phyloP scores from a whole-genome alignment of 805 yeast species.

The Lachancea fermentati region DNA sequence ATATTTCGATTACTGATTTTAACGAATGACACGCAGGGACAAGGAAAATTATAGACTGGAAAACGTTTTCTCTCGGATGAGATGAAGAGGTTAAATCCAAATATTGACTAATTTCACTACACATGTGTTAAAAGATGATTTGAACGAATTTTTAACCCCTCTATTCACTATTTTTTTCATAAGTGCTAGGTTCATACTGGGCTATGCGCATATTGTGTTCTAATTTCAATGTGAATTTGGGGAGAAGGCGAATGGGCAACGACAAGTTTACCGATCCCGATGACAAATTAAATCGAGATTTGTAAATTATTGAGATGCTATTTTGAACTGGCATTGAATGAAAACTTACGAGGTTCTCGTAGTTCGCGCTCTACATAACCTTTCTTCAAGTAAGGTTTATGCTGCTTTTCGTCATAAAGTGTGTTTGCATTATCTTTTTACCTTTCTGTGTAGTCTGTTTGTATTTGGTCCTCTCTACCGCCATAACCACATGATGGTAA shows the following conservation, averaged over 20 bases:
- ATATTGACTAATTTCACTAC: conserved; percentile 7
- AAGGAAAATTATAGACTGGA: conserved; percentile 1
- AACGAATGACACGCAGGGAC: conserved; percentile 8
- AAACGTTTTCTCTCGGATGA: not conserved
- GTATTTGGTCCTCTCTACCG: conserved; percentile 7
- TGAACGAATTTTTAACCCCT: not conserved
- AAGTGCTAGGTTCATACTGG: not conserved
- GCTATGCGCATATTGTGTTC: not conserved
- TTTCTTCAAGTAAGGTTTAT: conserved; percentile 6
- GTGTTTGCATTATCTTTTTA: conserved; percentile 8
- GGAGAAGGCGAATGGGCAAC: not conserved
- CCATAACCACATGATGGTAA: conserved; percentile 7
- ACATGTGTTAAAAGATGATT: conserved; percentile 9
- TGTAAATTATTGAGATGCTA: no score
- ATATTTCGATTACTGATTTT: conserved; percentile 2
- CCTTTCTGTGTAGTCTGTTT: conserved; percentile 9
- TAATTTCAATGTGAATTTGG: not conserved
- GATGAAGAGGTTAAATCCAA: conserved; percentile 1
- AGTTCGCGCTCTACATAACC: not conserved
- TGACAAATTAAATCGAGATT: no score
- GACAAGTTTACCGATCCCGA: not conserved
- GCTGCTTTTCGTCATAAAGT: conserved; percentile 4
- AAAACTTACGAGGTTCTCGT: not conserved
- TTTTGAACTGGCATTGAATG: no score
- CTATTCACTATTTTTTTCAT: not conserved